Conservation (phyloP, 2,329 filamentous ascomycete genomes). For the Stenocarpella maydis region DNA sequence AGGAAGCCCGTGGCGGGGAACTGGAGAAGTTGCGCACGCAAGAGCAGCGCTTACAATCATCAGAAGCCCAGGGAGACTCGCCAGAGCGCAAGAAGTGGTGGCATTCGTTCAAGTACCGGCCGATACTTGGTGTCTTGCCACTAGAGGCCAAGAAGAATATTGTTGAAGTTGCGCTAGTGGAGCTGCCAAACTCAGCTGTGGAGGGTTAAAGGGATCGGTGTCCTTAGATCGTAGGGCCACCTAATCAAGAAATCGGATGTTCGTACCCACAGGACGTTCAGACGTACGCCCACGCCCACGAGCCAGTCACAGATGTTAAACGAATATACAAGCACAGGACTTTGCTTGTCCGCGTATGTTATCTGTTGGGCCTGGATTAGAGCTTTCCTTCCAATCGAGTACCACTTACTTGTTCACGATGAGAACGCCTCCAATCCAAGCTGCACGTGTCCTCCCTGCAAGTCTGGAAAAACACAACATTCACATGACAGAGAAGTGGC, state of each 20-base stretch:
- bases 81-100: constrained; percentile 61
- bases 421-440: background rate
- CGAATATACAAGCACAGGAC: too few relatives aligned
- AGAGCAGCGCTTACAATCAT: constrained; percentile 47
- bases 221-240: too few relatives aligned
- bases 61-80: constrained; percentile 45
- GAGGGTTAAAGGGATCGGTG: background rate
- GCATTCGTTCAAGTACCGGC: constrained; percentile 92
- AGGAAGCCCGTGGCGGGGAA: constrained; percentile 45
- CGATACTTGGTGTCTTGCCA: constrained; percentile 79
- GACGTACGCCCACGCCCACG: too few relatives aligned
- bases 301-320: too few relatives aligned
- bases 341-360: too few relatives aligned
- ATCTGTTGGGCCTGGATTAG: too few relatives aligned
- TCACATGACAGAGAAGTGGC: background rate
- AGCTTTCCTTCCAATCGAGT: too few relatives aligned
- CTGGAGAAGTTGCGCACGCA: constrained; percentile 45
- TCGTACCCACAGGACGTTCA: too few relatives aligned
- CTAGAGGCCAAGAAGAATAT: constrained; percentile 45
- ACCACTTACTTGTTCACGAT: too few relatives aligned
- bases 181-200: constrained; percentile 84
- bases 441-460: background rate
- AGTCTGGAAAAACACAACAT: background rate
- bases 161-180: constrained; percentile 85
- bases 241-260: too few relatives aligned